phyloP scores from a whole-genome alignment of 2,329 filamentous ascomycete species.

The Fonsecaea pugnacius region DNA sequence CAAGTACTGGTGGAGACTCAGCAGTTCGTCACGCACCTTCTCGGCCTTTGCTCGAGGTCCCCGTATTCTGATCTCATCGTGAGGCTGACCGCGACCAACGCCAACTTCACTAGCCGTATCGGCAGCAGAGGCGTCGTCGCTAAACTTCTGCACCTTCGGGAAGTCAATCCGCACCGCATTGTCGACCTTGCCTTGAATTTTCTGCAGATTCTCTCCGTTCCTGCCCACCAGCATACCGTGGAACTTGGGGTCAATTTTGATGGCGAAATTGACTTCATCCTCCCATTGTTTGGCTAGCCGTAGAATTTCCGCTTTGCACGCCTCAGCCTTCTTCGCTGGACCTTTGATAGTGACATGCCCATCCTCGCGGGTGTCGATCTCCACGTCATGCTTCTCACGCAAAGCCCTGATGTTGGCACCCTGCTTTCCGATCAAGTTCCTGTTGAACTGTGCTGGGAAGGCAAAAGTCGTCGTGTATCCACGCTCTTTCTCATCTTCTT shows the following conservation, averaged over 20 bases:
- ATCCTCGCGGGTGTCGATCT: conserved; percentile 81
- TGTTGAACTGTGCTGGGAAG: conserved; percentile 92
- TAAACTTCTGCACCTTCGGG: conserved; percentile 64
- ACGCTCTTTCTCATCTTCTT: conserved; percentile 90
- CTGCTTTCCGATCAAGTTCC: conserved; percentile 73
- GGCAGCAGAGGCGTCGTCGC: conserved; percentile 71
- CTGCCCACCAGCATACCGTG: conserved; percentile 92
- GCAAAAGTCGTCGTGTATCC: conserved; percentile 85
- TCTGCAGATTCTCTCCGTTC: conserved; percentile 84
- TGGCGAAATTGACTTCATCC: conserved; percentile 82
- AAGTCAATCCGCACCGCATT: conserved; percentile 83
- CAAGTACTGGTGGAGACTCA: conserved; percentile 84
- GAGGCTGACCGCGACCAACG: conserved; percentile 69
- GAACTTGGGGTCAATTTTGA: conserved; percentile 92
- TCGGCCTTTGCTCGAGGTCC: conserved; percentile 93
- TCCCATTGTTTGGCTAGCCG: conserved; percentile 80
- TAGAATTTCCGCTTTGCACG: conserved; percentile 79
- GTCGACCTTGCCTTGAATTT: conserved; percentile 87
- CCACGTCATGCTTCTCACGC: conserved; percentile 71
- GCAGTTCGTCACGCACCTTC: conserved; percentile 86
- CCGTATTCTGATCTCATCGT: conserved; percentile 88
- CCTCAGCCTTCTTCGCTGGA: conserved; percentile 90
- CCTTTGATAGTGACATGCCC: conserved; percentile 96
- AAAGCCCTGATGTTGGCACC: conserved; percentile 72
- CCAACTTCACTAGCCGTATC: conserved; percentile 71